phyloP scores from a whole-genome alignment of 1,139 yeast species.

The Hyphopichia fennica region DNA sequence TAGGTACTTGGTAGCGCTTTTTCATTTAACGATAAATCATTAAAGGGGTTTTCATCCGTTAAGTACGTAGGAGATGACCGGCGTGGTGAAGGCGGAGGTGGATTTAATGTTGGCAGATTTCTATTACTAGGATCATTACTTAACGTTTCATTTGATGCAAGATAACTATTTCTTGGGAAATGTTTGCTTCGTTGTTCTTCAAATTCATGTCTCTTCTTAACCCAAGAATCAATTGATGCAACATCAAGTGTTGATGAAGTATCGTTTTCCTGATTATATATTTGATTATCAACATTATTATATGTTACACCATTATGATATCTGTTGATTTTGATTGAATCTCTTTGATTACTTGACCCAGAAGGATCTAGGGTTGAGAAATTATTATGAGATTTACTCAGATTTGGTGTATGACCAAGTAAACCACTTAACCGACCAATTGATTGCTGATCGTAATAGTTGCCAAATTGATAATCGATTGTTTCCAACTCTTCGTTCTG shows the following conservation, averaged over 20 bases:
- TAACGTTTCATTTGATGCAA: constrained; percentile 32
- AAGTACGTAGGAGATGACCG: not conserved
- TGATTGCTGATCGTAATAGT: constrained; percentile 17
- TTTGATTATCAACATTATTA: constrained; percentile 18
- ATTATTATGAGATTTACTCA: not conserved
- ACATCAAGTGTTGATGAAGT: constrained; percentile 39
- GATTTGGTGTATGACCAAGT: not conserved
- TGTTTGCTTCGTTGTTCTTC: constrained; percentile 29
- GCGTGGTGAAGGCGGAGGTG: constrained; percentile 2
- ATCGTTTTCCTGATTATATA: constrained; percentile 26
- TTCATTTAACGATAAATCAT: not conserved
- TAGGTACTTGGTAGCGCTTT: not conserved
- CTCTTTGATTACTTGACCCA: not conserved
- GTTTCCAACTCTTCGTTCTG: constrained; percentile 24
- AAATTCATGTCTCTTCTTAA: constrained; percentile 49
- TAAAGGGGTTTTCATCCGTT: constrained; percentile 5
- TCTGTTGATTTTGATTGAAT: not conserved
- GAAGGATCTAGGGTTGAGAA: not conserved
- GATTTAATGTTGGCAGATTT: not conserved
- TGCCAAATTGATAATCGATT: constrained; percentile 37
- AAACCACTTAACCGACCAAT: not conserved
- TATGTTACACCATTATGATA: constrained; percentile 8
- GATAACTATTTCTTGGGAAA: constrained; percentile 22
- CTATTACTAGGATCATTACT: constrained; percentile 5
- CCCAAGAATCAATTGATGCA: constrained; percentile 51